These are phyloP conservation scores for Salmacisia buchloeana DNA, from an alignment of 1,284 basidiomycete genomes.

Conservation along the genomic window DNA sequence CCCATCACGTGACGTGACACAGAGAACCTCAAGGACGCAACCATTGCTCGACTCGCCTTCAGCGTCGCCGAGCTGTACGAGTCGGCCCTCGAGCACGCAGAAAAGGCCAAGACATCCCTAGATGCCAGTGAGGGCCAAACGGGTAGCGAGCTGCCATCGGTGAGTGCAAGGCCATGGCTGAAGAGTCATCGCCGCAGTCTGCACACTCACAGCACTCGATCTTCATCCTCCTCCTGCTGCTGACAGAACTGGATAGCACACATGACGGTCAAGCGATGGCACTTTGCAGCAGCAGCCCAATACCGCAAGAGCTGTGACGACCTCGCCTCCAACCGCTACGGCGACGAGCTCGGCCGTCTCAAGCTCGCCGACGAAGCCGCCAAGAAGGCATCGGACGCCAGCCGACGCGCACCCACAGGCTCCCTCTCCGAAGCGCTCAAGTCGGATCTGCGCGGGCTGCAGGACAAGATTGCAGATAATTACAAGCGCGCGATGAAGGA, in stretches of 20 bases:
- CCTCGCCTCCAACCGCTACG: slow-evolving; percentile 66
- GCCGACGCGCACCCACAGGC: slow-evolving; percentile 68
- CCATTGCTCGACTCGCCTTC: slow-evolving; percentile 78
- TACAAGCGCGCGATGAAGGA: slow-evolving; percentile 68
- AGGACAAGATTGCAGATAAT: slow-evolving; percentile 59
- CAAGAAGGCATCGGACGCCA: slow-evolving; percentile 68
- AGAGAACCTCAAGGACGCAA: slow-evolving; percentile 70
- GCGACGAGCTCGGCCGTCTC: slow-evolving; percentile 42
- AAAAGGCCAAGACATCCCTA: not conserved
- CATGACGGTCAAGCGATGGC: slow-evolving; percentile 72
- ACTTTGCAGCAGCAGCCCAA: slow-evolving; percentile 85
- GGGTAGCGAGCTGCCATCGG: slow-evolving; percentile 9
- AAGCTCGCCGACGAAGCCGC: slow-evolving; percentile 54
- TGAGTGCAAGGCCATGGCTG: slow-evolving; percentile 45
- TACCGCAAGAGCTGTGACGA: slow-evolving; percentile 86
- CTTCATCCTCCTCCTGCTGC: slow-evolving; percentile 48
- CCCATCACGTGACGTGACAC: not conserved
- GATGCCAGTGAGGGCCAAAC: slow-evolving; percentile 5
- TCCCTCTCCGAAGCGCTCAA: slow-evolving; percentile 54
- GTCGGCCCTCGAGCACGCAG: slow-evolving; percentile 17
- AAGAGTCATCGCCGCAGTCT: too few species aligned
- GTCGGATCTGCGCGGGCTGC: slow-evolving; percentile 58
- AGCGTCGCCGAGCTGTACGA: slow-evolving; percentile 56
- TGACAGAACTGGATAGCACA: slow-evolving; percentile 74
- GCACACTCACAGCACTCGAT: not conserved